phyloP scores from a whole-genome alignment of 2,329 filamentous ascomycete species.

The Calonectria fujianensis region DNA sequence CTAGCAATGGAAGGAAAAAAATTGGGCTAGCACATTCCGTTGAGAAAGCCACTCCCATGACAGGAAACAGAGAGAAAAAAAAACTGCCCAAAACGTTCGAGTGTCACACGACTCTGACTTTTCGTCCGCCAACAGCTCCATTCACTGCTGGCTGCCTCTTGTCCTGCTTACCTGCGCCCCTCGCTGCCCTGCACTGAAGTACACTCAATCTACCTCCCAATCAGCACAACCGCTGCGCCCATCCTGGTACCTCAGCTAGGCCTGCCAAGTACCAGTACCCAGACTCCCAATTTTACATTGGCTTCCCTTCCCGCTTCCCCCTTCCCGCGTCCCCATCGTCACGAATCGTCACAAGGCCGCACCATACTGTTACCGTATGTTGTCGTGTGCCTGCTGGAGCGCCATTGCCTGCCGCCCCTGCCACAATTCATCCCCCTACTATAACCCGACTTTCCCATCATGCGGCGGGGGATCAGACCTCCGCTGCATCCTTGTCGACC shows the following conservation, averaged over 20 bases:
- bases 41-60: conserved; percentile 39
- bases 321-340: conserved; percentile 20
- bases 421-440: conserved; percentile 52
- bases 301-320: conserved; percentile 11
- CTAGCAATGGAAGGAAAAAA: conserved; percentile 25
- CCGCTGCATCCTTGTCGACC: conserved; percentile 69
- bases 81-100: conserved; percentile 36
- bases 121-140: conserved; percentile 24
- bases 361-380: conserved; percentile 39
- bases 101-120: conserved; percentile 51
- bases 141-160: conserved; percentile 33
- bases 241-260: conserved; percentile 18
- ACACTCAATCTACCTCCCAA: conserved; percentile 16
- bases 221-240: conserved; percentile 9
- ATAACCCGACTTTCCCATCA: conserved; percentile 60
- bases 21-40: conserved; percentile 29
- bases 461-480: conserved; percentile 75
- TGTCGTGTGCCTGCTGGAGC: conserved; percentile 37
- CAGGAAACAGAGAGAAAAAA: conserved; percentile 39
- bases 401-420: conserved; percentile 30
- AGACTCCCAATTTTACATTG: conserved; percentile 24
- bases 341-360: conserved; percentile 48
- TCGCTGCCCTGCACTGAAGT: conserved; percentile 7
- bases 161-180: conserved; percentile 1
- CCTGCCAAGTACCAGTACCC: conserved; percentile 12